Conservation (phyloP, 805 yeast genomes). For the Wickerhamomyces hampshirensis region DNA sequence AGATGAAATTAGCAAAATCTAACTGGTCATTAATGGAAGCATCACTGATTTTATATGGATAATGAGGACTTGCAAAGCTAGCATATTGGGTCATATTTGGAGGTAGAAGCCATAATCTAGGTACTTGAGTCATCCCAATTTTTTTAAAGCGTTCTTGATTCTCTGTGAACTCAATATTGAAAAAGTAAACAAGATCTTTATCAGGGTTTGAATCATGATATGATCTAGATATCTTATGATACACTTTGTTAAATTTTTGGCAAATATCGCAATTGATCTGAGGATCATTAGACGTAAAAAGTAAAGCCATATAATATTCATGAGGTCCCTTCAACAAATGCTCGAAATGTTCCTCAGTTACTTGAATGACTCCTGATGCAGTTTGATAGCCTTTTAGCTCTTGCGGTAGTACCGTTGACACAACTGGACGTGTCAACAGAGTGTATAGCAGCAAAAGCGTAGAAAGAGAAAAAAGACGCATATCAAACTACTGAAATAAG, state of each 20-base stretch:
- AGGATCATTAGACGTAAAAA: conserved; percentile 45
- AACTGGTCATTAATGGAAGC: conserved; percentile 32
- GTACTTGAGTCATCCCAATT: conserved; percentile 46
- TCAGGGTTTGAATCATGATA: conserved; percentile 41
- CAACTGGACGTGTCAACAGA: conserved; percentile 8
- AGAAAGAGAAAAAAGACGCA: not conserved
- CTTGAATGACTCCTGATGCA: conserved; percentile 33
- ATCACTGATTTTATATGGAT: conserved; percentile 31
- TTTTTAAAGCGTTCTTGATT: conserved; percentile 38
- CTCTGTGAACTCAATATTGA: conserved; percentile 44
- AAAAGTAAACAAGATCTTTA: conserved; percentile 38
- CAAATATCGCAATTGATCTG: conserved; percentile 47
- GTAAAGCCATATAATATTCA: conserved; percentile 45
- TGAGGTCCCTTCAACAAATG: conserved; percentile 40
- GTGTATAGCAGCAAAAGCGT: not conserved
- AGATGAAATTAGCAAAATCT: conserved; percentile 50
- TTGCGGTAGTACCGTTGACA: conserved; percentile 2
- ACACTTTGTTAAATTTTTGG: conserved; percentile 35
- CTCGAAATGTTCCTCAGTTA: conserved; percentile 33
- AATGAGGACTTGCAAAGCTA: conserved; percentile 28
- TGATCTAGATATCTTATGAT: conserved; percentile 36
- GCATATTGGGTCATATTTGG: conserved; percentile 30
- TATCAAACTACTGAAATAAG: no score
- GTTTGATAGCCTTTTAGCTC: conserved; percentile 13
- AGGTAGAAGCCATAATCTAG: conserved; percentile 67